phyloP scores from a whole-genome alignment of 2,329 filamentous ascomycete species.

The Xylaria digitata region DNA sequence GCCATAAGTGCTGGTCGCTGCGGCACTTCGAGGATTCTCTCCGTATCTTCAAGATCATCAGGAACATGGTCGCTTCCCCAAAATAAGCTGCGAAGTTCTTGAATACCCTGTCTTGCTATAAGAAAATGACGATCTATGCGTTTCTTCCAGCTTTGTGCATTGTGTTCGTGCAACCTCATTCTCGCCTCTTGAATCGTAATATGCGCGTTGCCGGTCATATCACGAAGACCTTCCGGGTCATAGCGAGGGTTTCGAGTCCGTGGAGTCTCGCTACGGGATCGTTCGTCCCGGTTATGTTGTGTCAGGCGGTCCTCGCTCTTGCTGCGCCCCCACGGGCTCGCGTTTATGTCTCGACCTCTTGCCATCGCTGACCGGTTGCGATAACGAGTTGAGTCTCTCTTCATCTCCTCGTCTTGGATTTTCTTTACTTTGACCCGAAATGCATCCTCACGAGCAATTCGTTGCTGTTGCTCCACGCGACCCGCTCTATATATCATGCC shows the following conservation, averaged over 20 bases:
- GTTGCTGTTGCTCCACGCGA: constrained; percentile 87
- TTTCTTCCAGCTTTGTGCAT: constrained; percentile 90
- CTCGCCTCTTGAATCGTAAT: constrained; percentile 82
- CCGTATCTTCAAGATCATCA: constrained; percentile 83
- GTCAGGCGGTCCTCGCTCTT: constrained; percentile 65
- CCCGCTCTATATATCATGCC: constrained; percentile 93
- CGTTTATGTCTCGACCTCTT: constrained; percentile 51
- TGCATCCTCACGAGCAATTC: constrained; percentile 88
- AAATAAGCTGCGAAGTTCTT: constrained; percentile 81
- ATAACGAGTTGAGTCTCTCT: constrained; percentile 63
- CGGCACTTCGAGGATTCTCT: constrained; percentile 87
- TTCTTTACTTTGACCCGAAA: constrained; percentile 89
- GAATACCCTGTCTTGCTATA: constrained; percentile 78
- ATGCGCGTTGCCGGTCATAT: constrained; percentile 77
- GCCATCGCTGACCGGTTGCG: constrained; percentile 66
- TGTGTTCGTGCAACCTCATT: constrained; percentile 79
- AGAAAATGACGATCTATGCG: constrained; percentile 83
- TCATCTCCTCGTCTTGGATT: constrained; percentile 76
- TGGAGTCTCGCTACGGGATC: constrained; percentile 50
- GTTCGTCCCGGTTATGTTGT: constrained; percentile 44
- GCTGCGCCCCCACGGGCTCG: constrained; percentile 60
- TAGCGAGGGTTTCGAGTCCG: constrained; percentile 71
- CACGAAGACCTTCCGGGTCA: constrained; percentile 78
- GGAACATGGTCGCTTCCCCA: constrained; percentile 85
- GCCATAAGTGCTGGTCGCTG: constrained; percentile 86